A percentile compares a stretch with the other conserved stretches of the same genome.
Conservation (phyloP, 2,329 filamentous ascomycete genomes). For the Neofusicoccum sp. region DNA sequence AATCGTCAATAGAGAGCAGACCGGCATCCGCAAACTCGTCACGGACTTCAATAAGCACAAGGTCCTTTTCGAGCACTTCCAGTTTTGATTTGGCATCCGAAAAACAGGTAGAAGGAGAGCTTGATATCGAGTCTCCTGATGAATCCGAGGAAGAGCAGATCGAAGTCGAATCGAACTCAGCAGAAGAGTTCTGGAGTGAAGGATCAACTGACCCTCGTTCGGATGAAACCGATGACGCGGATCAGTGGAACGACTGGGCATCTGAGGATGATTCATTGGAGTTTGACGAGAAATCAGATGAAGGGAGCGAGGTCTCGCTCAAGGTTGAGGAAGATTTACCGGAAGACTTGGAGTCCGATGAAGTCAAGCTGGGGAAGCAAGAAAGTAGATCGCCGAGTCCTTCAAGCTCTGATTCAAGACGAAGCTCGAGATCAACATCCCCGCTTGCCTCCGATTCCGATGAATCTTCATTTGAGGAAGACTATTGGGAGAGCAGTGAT, state of each 20-base stretch:
- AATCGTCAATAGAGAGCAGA: background rate
- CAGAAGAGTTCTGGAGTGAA: conserved; percentile 11
- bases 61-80: background rate
- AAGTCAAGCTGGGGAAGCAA: background rate
- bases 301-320: background rate
- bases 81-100: too few relatives aligned
- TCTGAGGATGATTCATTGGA: background rate
- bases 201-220: conserved; percentile 7
- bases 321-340: background rate
- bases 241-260: conserved; percentile 12
- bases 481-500: background rate
- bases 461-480: too few relatives aligned
- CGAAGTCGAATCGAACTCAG: conserved; percentile 1
- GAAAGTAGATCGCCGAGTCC: background rate
- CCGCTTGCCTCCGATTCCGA: too few relatives aligned
- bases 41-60: background rate
- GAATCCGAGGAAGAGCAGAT: background rate
- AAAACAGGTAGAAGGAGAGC: background rate
- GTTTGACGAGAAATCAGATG: background rate
- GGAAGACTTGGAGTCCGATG: background rate
- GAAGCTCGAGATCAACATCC: too few relatives aligned
- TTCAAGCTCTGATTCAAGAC: too few relatives aligned
- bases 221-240: conserved; percentile 11
- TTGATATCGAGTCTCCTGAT: background rate
- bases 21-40: background rate